Base-by-base conservation (phyloP, 2,329 filamentous ascomycete species). In the Verticillium isaacii region DNA sequence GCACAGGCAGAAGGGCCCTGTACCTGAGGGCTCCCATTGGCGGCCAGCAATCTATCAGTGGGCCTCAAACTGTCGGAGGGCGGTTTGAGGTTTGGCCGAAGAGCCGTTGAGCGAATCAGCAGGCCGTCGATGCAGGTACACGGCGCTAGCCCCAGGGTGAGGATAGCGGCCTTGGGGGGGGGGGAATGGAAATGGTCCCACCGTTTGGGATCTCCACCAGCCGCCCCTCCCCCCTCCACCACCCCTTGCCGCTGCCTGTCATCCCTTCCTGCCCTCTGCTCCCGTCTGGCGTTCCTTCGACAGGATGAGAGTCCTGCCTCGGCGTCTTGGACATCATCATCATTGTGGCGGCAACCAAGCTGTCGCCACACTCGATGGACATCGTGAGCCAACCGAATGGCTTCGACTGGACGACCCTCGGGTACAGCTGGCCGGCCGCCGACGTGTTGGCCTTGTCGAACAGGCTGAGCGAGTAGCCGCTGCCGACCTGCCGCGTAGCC, bases 111-210 rank as follows among this genome's bases (percentile, higher is more conserved):
- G n/a, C 36, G 8, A 32, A 17, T 19, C 19, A 23, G 32, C n/a
- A 23, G 41, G 32, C 23, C 32, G 19, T 29, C 39, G 37, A 57
- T 19, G 58, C 58, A 60, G 58, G 58, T 60, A 60, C 58, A 56
- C 19, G 32, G 50, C 50, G 58, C 58, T 60, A 60, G 23, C 50
- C 11, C 58, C 34, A 6, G 15, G 39, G 29, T 7, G 15, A 37
- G 59, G 3, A 14, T 57, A 56, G 36, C 25, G 36, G 4, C 25
- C 36, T 23, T 50, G 45, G 45, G 45, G 45, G 45, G 45, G 45
- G 29, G 29, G 29, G 4, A 29, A 29, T 29, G 29, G 45, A 50
- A 50, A 50, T 50, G 45, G 45, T 19, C n/a, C 45, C 45, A 50
- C 45, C 45, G 45, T 50, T 50, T 50, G 45, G 39, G 17, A 50